Evolutionary conservation across 2,329 filamentous ascomycete genomes (phyloP), one percentile per base, ranked within the genome.

Genomic region (Nemania serpens): DNA sequence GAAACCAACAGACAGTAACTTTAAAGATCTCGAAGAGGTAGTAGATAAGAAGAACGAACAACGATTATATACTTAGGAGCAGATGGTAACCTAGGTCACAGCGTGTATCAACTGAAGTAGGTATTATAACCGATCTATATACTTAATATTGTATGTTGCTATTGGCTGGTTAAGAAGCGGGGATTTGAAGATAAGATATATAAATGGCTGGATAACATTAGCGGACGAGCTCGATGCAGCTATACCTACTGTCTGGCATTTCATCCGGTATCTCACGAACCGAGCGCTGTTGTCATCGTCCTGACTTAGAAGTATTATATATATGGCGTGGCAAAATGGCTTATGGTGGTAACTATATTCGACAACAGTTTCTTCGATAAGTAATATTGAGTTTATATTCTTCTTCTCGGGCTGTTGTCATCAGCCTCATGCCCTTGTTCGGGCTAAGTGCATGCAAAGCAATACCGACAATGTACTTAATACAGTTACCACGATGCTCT

Each of bases 141-240:
- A 33, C 56, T 54, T 54, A 50, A 42, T 43, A 49, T 15, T 29
- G 11, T 33, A 58, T 33, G 39, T 50, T 50, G 15, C 34, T 22
- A 29, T 46, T 46, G 43, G 33, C 22, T 25, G 10, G 18, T 42
- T 48, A 53, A 41, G 33, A 20, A 46, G 60, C 59, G 53, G 60
- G 62, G 56, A 54, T 20, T 25, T 59, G 43, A 41, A 61, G 63
- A 66, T 64, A 66, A 64, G 63, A 64, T 66, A 29, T 7, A n/a
- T n/a, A n/a, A n/a, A n/a, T n/a, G n/a, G n/a, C n/a, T n/a, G n/a
- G n/a, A n/a, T n/a, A n/a, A n/a, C n/a, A n/a, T 33, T 33, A 53
- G 37, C 22, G 34, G 34, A 34, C 13, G 3, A 49, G 43, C n/a
- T 43, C 12, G 25, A 37, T n/a, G 11, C 5, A 2, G 41, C 33